Percentiles rank a stretch among this genome's conserved stretches.
phyloP scores from a whole-genome alignment of 2,329 filamentous ascomycete species.

The Diaporthe sp. region DNA sequence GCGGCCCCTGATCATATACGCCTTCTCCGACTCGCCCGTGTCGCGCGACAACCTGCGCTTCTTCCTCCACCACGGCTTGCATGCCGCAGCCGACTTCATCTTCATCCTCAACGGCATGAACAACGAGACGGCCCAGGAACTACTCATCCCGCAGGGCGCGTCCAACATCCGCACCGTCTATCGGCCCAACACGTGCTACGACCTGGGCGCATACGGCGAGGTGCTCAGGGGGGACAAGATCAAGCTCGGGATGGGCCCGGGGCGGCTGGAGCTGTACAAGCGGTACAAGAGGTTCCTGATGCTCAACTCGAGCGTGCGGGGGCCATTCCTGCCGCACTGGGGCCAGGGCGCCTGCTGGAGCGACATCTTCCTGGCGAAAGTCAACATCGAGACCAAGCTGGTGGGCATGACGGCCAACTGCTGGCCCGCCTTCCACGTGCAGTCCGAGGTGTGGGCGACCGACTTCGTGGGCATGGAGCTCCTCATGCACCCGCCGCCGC shows the following conservation, averaged over 20 bases:
- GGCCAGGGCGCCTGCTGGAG: conserved; percentile 53
- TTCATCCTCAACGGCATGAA: conserved; percentile 56
- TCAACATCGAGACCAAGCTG: conserved; percentile 50
- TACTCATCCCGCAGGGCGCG: conserved; percentile 47
- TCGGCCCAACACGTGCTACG: conserved; percentile 53
- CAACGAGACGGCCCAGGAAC: conserved; percentile 42
- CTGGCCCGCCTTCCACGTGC: conserved; percentile 51
- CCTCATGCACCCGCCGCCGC: conserved; percentile 50
- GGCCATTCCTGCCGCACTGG: conserved; percentile 55
- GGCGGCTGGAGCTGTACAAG: conserved; percentile 49
- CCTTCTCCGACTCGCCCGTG: conserved; percentile 52
- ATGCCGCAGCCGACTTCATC: conserved; percentile 55
- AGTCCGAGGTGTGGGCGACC: conserved; percentile 56
- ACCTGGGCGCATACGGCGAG: conserved; percentile 53
- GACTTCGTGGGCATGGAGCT: conserved; percentile 54
- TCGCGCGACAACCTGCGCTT: conserved; percentile 52
- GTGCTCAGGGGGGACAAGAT: conserved; percentile 46
- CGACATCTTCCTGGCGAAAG: conserved; percentile 50
- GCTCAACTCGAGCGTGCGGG: conserved; percentile 53
- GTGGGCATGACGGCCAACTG: conserved; percentile 56
- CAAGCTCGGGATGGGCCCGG: conserved; percentile 36
- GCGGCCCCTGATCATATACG: conserved; percentile 52
- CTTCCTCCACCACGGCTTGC: conserved; percentile 54
- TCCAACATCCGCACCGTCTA: conserved; percentile 52
- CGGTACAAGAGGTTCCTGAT: conserved; percentile 54